Conservation (phyloP, 2,329 filamentous ascomycete species). For the Colletotrichum euphorbiae region DNA sequence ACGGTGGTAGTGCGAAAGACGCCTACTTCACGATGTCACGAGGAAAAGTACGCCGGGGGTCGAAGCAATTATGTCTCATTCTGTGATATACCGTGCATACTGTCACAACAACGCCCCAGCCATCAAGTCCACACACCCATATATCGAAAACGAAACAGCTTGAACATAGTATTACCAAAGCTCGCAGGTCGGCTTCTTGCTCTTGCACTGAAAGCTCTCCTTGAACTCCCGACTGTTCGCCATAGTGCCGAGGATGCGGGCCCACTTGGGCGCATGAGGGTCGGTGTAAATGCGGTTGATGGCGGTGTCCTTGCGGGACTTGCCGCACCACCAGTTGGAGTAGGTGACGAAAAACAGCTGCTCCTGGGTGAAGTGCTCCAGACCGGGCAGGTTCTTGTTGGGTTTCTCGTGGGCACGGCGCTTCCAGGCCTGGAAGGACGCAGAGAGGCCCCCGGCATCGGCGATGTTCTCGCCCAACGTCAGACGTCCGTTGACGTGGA, state of each 20-base stretch:
- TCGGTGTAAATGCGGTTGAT: constrained; percentile 70
- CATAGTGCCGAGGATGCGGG: constrained; percentile 72
- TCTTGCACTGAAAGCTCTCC: constrained; percentile 74
- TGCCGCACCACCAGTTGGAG: constrained; percentile 75
- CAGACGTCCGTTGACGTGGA: constrained; percentile 71
- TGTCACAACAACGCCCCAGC: not conserved
- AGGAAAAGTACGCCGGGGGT: not conserved
- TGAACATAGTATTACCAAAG: constrained; percentile 6
- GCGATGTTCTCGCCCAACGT: constrained; percentile 79
- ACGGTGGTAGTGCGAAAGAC: not conserved
- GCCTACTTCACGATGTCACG: not conserved
- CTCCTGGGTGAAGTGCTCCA: constrained; percentile 72
- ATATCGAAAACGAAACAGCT: too few relatives aligned
- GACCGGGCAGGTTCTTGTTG: constrained; percentile 67
- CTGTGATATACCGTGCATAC: constrained; percentile 11
- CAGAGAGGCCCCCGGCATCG: constrained; percentile 74
- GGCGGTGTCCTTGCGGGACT: constrained; percentile 68
- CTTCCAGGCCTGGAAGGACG: constrained; percentile 75
- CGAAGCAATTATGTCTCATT: constrained; percentile 1
- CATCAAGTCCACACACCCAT: not conserved
- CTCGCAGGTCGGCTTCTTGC: constrained; percentile 54
- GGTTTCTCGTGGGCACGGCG: constrained; percentile 64
- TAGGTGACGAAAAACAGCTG: constrained; percentile 78
- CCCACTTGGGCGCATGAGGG: constrained; percentile 72
- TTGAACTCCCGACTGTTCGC: constrained; percentile 75